phyloP scores from a whole-genome alignment of 192 early-diverging fungal species.

The Coemansia sp. region DNA sequence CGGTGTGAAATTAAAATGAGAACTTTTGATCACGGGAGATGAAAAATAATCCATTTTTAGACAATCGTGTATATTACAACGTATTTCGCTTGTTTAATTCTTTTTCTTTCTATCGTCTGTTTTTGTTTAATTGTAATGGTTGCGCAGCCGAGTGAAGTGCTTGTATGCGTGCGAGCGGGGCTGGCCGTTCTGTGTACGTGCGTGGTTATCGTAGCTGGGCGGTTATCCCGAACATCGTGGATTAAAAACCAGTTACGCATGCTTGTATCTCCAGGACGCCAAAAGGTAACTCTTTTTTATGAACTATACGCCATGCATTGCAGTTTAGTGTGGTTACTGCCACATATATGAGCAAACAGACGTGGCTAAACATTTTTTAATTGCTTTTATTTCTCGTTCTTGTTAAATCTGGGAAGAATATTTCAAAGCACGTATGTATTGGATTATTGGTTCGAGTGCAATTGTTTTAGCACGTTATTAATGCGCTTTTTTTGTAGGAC shows the following conservation, averaged over 20 bases:
- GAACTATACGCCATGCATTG: not conserved
- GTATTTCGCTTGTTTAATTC: not conserved
- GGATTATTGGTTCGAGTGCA: not conserved
- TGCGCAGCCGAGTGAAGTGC: not conserved
- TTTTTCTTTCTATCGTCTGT: not conserved
- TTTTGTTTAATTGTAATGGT: not conserved
- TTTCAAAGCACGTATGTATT: too few species aligned
- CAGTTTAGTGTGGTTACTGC: too few species aligned
- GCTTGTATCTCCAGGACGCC: too few species aligned
- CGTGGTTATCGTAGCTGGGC: not conserved
- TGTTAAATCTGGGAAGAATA: too few species aligned
- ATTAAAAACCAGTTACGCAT: not conserved
- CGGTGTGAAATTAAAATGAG: too few species aligned
- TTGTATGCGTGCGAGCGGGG: not conserved
- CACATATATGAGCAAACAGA: too few species aligned
- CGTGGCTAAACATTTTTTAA: too few species aligned
- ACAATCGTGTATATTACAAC: not conserved
- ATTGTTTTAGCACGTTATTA: not conserved
- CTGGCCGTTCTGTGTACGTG: not conserved
- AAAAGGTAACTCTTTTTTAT: not conserved
- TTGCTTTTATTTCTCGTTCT: too few species aligned
- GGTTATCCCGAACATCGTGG: not conserved
- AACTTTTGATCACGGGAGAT: not conserved
- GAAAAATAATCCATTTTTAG: not conserved
- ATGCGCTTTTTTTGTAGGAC: not conserved